These are phyloP conservation scores for Tetradesmus lagerheimii DNA, from an alignment of 139 green algal species.

Conservation along the genomic window DNA sequence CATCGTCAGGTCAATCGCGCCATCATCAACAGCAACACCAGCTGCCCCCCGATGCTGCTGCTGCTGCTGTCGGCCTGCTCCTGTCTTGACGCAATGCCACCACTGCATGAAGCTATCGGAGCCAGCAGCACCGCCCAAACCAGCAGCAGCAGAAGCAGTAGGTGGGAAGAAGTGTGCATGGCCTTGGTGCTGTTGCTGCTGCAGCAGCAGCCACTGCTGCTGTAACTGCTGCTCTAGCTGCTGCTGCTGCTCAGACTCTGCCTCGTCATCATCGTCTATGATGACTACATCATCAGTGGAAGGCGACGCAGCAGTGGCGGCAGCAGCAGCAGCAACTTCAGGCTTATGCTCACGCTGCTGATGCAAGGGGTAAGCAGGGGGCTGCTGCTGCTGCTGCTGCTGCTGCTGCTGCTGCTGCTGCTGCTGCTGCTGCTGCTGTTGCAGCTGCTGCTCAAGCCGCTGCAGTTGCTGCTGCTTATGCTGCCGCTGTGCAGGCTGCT, in stretches of 20 bases:
- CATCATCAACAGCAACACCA: not conserved
- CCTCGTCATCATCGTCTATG: not conserved
- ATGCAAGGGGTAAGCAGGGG: not conserved
- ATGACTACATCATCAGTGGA: not conserved
- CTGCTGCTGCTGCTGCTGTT: not conserved
- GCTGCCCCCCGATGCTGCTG: not conserved
- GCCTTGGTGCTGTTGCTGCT: not conserved
- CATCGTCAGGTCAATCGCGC: not conserved
- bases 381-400: not conserved
- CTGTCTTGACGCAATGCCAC: not conserved
- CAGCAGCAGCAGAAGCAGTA: not conserved
- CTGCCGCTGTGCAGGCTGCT: not conserved
- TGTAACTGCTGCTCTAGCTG: not conserved
- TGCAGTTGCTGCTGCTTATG: not conserved
- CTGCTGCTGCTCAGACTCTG: not conserved
- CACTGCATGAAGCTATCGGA: not conserved
- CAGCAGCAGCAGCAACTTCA: not conserved
- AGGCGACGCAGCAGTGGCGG: not conserved
- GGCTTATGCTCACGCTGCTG: not conserved
- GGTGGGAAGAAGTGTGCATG: not conserved
- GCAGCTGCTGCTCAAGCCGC: not conserved
- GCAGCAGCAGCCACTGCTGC: not conserved
- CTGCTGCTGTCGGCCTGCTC: not conserved
- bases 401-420: not conserved
- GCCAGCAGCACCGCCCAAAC: not conserved